Conservation (phyloP, 164 flowering plant genomes). For the Dillenia turbinata region DNA sequence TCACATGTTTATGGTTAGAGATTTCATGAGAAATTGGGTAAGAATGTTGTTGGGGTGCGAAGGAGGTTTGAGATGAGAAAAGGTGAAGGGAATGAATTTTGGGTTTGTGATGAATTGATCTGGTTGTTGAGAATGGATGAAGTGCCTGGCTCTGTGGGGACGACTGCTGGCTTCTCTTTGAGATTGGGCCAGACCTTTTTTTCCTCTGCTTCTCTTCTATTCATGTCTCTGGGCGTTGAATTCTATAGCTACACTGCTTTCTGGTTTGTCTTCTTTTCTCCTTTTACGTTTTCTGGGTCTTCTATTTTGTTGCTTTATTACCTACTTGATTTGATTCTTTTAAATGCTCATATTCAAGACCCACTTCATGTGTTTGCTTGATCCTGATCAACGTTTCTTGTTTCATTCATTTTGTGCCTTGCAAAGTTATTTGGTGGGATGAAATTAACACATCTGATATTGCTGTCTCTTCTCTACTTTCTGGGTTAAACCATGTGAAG, state of each 20-base stretch:
- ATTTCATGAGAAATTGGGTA: no score
- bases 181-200: conserved; percentile 47
- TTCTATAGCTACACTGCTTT: conserved; percentile 67
- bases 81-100: background rate
- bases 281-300: background rate
- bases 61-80: background rate
- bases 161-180: conserved; percentile 38
- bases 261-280: conserved; percentile 26
- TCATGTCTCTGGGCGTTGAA: conserved; percentile 57
- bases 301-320: background rate
- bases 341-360: background rate
- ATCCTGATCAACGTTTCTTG: no score
- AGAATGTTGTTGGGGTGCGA: no score
- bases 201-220: conserved; percentile 50
- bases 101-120: background rate
- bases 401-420: no score
- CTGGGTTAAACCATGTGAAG: no score
- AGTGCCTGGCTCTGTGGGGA: conserved; percentile 50
- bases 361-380: no score
- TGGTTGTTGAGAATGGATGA: conserved; percentile 18
- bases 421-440: no score
- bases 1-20: no score
- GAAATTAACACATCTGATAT: no score
- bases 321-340: background rate
- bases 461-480: no score